Evolutionary conservation across 768 basidiomycete species (phyloP).

Genomic region (Amanita rimosa): DNA sequence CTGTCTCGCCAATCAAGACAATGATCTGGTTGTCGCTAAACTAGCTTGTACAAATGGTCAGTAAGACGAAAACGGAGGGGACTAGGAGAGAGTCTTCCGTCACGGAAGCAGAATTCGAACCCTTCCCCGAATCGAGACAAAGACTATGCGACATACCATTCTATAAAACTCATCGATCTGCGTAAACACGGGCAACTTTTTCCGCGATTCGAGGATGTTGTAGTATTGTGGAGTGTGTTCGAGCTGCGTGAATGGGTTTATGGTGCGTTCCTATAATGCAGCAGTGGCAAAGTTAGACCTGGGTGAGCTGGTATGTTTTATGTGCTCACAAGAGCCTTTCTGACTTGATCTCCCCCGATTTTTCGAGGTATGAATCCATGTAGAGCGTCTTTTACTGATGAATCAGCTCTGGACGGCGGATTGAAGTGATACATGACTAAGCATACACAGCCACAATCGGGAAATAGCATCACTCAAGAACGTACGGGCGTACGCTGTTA

Average conservation of each 20-base stretch:
- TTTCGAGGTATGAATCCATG: constrained; percentile 65
- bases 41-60: constrained; percentile 20
- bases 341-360: constrained; percentile 55
- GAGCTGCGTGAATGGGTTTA: constrained; percentile 82
- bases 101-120: constrained; percentile 32
- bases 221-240: constrained; percentile 72
- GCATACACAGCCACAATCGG: too few species aligned
- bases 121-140: constrained; percentile 23
- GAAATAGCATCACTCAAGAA: too few species aligned
- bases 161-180: constrained; percentile 92
- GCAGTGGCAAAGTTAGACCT: too few species aligned
- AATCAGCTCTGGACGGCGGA: too few species aligned
- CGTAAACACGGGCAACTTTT: constrained; percentile 81
- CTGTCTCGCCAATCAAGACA: constrained; percentile 89
- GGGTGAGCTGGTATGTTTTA: too few species aligned
- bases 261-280: constrained; percentile 47
- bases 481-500: too few species aligned
- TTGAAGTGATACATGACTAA: too few species aligned
- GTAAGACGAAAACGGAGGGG: constrained; percentile 12
- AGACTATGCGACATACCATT: constrained; percentile 48
- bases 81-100: constrained; percentile 25
- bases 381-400: constrained; percentile 40
- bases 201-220: constrained; percentile 77
- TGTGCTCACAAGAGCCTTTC: constrained; percentile 53
- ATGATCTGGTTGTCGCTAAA: constrained; percentile 77